Evolutionary conservation across 2,329 filamentous ascomycete genomes (phyloP).

Genomic region (Sarocladium strictum): DNA sequence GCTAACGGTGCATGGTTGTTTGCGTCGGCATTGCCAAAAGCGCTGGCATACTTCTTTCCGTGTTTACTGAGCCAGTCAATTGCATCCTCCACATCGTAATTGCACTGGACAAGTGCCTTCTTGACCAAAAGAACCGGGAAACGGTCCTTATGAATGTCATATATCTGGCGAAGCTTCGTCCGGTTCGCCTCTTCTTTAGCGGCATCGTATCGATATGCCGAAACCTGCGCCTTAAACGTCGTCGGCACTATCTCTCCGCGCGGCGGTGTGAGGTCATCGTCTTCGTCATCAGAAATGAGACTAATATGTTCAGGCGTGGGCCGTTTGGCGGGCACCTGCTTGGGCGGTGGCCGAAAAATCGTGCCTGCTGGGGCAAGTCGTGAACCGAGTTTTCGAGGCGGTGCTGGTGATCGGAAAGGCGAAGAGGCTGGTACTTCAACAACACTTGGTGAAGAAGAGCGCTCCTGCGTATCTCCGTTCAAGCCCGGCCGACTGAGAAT

Average conservation of each 20-base stretch:
- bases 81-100: conserved; percentile 30
- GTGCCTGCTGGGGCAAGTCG: conserved; percentile 74
- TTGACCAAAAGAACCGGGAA: conserved; percentile 24
- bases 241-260: conserved; percentile 61
- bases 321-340: conserved; percentile 21
- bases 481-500: conserved; percentile 31
- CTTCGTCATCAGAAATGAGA: conserved; percentile 44
- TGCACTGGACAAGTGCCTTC: conserved; percentile 25
- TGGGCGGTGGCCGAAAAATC: conserved; percentile 50
- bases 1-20: not conserved
- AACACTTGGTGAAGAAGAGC: conserved; percentile 37
- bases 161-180: conserved; percentile 29
- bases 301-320: conserved; percentile 37
- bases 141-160: conserved; percentile 26
- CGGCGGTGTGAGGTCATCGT: conserved; percentile 37
- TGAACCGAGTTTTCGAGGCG: conserved; percentile 25
- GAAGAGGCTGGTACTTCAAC: conserved; percentile 90
- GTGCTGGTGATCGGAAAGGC: conserved; percentile 48
- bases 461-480: conserved; percentile 9
- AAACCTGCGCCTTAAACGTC: conserved; percentile 37
- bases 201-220: conserved; percentile 42
- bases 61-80: conserved; percentile 23
- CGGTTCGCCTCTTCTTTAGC: conserved; percentile 29
- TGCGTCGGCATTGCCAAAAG: not conserved
- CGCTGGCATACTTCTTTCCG: not conserved